Percentiles rank a stretch among this genome's conserved stretches.
These are phyloP conservation scores for Aspergillus coremiiformis DNA, from an alignment of 495 filamentous ascomycete genomes.

Conservation along the genomic window DNA sequence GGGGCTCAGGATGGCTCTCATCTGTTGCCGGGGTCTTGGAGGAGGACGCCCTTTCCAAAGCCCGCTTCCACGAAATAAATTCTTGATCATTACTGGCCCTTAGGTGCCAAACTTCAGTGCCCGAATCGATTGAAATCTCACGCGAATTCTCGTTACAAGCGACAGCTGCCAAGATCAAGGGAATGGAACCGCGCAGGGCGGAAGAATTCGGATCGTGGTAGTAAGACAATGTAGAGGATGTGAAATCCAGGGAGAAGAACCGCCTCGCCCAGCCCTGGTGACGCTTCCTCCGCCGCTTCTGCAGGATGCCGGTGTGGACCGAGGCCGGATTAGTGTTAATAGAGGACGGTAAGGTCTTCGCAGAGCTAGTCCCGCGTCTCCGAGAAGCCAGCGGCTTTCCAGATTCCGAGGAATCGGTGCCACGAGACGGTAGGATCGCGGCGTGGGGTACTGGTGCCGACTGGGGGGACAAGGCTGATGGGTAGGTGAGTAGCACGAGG, in stretches of 20 bases:
- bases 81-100: constrained; percentile 72
- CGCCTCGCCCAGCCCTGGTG: constrained; percentile 88
- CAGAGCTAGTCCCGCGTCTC: constrained; percentile 29
- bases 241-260: constrained; percentile 92
- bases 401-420: constrained; percentile 25
- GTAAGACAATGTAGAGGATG: constrained; percentile 85
- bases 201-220: constrained; percentile 90
- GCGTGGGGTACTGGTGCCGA: constrained; percentile 55
- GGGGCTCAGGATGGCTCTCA: constrained; percentile 22
- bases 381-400: constrained; percentile 24
- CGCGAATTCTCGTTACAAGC: constrained; percentile 76
- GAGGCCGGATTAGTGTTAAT: constrained; percentile 18
- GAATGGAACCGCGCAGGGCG: constrained; percentile 83
- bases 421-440: constrained; percentile 41
- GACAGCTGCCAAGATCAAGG: constrained; percentile 81
- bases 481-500: constrained; percentile 89
- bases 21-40: constrained; percentile 24
- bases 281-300: constrained; percentile 85
- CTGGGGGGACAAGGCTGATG: constrained; percentile 74
- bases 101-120: constrained; percentile 96
- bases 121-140: constrained; percentile 95
- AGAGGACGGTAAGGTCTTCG: constrained; percentile 22
- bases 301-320: constrained; percentile 69
- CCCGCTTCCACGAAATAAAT: constrained; percentile 78
- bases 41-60: constrained; percentile 75